Percentiles rank a stretch among this genome's conserved stretches.
These are phyloP conservation scores for Erigeron canadensis DNA, from an alignment of 129 eudicot genomes.

Conservation along the genomic window DNA sequence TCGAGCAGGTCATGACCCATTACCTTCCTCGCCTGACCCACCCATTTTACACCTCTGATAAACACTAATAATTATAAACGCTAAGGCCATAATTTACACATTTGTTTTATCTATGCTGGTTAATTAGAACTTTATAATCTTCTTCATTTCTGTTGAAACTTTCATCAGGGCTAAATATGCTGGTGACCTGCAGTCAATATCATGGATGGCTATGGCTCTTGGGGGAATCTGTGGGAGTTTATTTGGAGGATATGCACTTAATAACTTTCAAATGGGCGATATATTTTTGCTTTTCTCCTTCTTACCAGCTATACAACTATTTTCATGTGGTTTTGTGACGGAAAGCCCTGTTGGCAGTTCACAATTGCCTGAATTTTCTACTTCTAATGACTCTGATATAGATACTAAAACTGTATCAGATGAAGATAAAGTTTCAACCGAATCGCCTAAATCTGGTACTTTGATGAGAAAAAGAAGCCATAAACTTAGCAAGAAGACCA, in stretches of 20 bases:
- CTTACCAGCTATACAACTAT: constrained; percentile 69
- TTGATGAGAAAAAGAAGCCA: constrained; percentile 65
- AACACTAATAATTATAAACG: background rate
- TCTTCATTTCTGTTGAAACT: background rate
- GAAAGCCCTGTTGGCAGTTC: constrained; percentile 47
- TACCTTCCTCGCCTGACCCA: no score
- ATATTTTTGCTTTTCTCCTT: constrained; percentile 73
- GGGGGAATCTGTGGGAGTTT: constrained; percentile 95
- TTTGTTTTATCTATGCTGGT: background rate
- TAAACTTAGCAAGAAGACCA: constrained; percentile 46
- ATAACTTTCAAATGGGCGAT: constrained; percentile 47
- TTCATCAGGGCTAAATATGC: constrained; percentile 77
- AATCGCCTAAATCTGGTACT: constrained; percentile 43
- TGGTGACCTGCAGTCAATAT: constrained; percentile 96
- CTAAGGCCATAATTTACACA: background rate
- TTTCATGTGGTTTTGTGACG: constrained; percentile 73
- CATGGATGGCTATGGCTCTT: constrained; percentile 96
- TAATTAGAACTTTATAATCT: background rate
- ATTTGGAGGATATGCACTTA: constrained; percentile 81
- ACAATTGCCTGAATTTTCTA: constrained; percentile 38
- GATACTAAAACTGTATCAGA: constrained; percentile 30
- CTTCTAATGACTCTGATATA: constrained; percentile 34
- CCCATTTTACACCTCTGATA: background rate
- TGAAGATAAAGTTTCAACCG: constrained; percentile 39
- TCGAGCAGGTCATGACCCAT: no score